Conservation (phyloP, 148 eudicot species). For the Persicaria maculosa region DNA sequence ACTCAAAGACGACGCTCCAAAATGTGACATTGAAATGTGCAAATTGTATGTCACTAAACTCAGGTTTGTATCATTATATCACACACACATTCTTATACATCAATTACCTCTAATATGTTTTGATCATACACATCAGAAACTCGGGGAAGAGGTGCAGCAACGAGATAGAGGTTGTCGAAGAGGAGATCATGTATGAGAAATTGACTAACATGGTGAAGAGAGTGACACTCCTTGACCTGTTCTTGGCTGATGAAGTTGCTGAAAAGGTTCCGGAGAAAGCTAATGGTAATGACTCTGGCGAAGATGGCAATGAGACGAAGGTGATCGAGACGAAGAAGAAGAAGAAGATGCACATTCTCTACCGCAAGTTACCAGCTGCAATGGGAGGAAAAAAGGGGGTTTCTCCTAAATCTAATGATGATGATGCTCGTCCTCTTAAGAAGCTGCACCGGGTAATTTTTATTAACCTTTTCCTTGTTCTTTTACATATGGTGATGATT, state of each 20-base stretch:
- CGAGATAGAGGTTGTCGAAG: conserved; percentile 13
- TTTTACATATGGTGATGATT: not conserved
- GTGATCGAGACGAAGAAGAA: not conserved
- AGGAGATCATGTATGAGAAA: conserved; percentile 15
- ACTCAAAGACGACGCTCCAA: conserved; percentile 1
- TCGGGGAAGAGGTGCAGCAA: not conserved
- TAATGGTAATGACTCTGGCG: not conserved
- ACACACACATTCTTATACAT: not conserved
- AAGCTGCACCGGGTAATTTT: conserved; percentile 48
- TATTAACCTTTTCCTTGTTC: not conserved
- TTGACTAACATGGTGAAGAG: conserved; percentile 25
- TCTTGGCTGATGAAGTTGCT: conserved; percentile 32
- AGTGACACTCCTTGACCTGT: conserved; percentile 56
- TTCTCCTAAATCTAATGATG: conserved; percentile 26
- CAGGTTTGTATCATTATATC: not conserved
- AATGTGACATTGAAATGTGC: not conserved
- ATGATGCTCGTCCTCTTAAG: conserved; percentile 36
- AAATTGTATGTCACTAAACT: not conserved
- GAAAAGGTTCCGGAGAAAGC: not conserved
- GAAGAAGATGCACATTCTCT: conserved; percentile 11
- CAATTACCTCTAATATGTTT: too few relatives aligned
- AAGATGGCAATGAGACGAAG: not conserved
- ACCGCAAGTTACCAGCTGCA: conserved; percentile 12
- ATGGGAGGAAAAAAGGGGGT: conserved; percentile 15
- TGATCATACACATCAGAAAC: not conserved